Conservation (phyloP, 257 asterid genomes). For the Petunia secreta region DNA sequence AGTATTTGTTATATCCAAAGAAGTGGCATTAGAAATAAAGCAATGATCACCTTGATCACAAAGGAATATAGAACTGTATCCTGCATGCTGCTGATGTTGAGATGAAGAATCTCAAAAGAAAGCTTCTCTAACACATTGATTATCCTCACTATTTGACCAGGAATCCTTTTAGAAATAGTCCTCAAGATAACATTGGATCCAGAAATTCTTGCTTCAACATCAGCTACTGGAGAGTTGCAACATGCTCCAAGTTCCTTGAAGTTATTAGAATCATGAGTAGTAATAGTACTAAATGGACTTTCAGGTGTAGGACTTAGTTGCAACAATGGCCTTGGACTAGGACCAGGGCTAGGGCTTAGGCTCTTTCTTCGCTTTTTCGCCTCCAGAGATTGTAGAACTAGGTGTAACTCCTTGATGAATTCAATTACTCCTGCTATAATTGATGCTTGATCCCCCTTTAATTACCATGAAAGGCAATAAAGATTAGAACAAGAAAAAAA, state of each 20-base stretch:
- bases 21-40: too few relatives aligned
- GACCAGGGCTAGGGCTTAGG: constrained; percentile 66
- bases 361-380: constrained; percentile 70
- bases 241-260: constrained; percentile 80
- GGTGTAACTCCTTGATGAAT: constrained; percentile 94
- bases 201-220: constrained; percentile 81
- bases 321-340: constrained; percentile 53
- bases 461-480: background rate
- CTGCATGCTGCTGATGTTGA: constrained; percentile 92
- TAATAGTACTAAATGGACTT: constrained; percentile 38
- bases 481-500: background rate
- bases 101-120: constrained; percentile 76
- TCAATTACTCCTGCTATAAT: constrained; percentile 90
- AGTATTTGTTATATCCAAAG: background rate
- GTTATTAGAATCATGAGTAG: constrained; percentile 33
- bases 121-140: constrained; percentile 68
- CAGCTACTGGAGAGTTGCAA: constrained; percentile 84
- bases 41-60: constrained; percentile 68
- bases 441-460: constrained; percentile 96
- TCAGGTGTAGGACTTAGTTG: constrained; percentile 55
- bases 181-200: constrained; percentile 75
- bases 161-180: constrained; percentile 69
- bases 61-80: constrained; percentile 94
- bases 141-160: constrained; percentile 73
- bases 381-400: constrained; percentile 72